Conservation (phyloP, 495 filamentous ascomycete genomes). For the Diplogelasinospora grovesii region DNA sequence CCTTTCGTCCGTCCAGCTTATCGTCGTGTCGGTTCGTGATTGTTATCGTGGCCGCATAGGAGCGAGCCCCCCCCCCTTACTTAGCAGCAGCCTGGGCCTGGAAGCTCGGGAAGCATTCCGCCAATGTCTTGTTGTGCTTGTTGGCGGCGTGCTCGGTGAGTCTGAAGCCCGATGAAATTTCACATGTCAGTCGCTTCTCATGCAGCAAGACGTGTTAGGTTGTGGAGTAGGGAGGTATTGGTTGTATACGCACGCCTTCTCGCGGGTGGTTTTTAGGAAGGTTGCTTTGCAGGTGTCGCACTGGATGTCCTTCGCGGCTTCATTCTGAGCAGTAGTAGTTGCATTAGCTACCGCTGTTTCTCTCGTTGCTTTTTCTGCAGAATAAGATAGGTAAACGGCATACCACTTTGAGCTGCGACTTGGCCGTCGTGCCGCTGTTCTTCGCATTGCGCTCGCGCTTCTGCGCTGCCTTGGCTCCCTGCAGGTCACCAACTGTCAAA, state of each 20-base stretch:
- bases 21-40: too few relatives aligned
- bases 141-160: constrained; percentile 48
- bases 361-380: too few relatives aligned
- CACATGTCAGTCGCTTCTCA: constrained; percentile 7
- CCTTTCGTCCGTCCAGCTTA: constrained; percentile 4
- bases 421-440: constrained; percentile 34
- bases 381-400: constrained; percentile 9
- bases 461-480: constrained; percentile 53
- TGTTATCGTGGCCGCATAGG: too few relatives aligned
- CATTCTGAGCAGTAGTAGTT: constrained; percentile 30
- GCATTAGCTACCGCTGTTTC: constrained; percentile 1
- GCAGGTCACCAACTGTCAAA: neutral
- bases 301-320: constrained; percentile 49
- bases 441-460: constrained; percentile 52
- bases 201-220: too few relatives aligned
- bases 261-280: constrained; percentile 50
- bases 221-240: neutral
- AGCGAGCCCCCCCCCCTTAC: too few relatives aligned
- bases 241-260: constrained; percentile 37
- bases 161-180: constrained; percentile 13
- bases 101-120: constrained; percentile 49
- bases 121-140: constrained; percentile 48
- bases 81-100: constrained; percentile 13
- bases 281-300: constrained; percentile 51
- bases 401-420: constrained; percentile 52